These are phyloP conservation scores for Plasmodium gallinaceum DNA, from an alignment of 169 alveolate species.

Conservation along the genomic window DNA sequence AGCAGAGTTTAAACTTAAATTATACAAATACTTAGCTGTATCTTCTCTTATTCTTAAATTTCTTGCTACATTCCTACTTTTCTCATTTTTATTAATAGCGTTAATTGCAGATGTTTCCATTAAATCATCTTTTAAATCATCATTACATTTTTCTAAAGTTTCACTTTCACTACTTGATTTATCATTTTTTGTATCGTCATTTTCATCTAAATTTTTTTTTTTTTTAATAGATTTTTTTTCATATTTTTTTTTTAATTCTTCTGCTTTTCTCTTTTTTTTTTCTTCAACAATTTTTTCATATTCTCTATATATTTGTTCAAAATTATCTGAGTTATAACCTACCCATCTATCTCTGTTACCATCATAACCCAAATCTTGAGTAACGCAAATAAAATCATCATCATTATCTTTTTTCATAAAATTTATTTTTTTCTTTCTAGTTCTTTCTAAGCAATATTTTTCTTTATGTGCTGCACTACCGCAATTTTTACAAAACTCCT, in stretches of 20 bases:
- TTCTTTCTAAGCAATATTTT: constrained; percentile 97
- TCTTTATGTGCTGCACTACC: constrained; percentile 98
- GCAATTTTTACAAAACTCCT: constrained; percentile 99
- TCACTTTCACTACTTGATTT: not conserved
- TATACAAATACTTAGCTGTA: constrained; percentile 96
- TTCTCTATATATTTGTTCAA: constrained; percentile 89
- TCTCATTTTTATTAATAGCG: constrained; percentile 85
- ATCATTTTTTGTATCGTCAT: constrained; percentile 7
- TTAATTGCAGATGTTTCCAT: constrained; percentile 77
- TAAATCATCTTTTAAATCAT: constrained; percentile 79
- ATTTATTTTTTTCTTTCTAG: constrained; percentile 97
- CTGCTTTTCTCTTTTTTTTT: constrained; percentile 87
- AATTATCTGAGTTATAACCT: constrained; percentile 95
- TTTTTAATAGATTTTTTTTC: constrained; percentile 33
- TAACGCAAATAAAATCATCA: constrained; percentile 93
- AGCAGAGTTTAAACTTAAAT: constrained; percentile 95
- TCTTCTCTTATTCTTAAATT: constrained; percentile 97
- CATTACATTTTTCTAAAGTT: not conserved
- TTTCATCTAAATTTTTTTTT: constrained; percentile 4
- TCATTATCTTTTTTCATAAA: constrained; percentile 91
- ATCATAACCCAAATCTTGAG: constrained; percentile 91
- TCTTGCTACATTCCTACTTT: constrained; percentile 89
- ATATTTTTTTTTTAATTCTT: constrained; percentile 78
- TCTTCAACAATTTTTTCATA: constrained; percentile 92
- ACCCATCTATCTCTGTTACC: constrained; percentile 98